phyloP scores from a whole-genome alignment of 148 eudicot species.

The Camellia lanceoleosa region DNA sequence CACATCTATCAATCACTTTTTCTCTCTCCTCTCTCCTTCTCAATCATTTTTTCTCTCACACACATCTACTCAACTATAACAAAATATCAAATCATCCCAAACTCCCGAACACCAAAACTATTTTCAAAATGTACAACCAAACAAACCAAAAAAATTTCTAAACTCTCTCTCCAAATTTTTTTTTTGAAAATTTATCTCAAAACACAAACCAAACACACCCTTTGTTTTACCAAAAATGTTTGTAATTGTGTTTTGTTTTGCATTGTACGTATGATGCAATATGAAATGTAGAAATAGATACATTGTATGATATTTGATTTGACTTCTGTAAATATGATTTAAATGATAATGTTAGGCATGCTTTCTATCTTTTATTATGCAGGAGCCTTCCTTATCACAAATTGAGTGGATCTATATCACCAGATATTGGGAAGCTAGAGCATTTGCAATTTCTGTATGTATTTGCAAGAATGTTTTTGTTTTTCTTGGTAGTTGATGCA shows the following conservation, averaged over 20 bases:
- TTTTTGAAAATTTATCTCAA: too few relatives aligned
- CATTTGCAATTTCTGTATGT: constrained; percentile 80
- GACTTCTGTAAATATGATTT: neutral
- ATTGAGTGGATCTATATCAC: constrained; percentile 81
- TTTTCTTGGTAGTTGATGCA: constrained; percentile 15
- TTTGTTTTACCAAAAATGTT: neutral
- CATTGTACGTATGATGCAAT: neutral
- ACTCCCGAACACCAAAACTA: too few relatives aligned
- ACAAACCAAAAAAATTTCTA: too few relatives aligned
- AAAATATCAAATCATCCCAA: too few relatives aligned
- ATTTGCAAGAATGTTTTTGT: constrained; percentile 18
- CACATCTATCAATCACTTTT: too few relatives aligned
- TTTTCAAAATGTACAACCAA: too few relatives aligned
- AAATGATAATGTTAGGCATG: neutral
- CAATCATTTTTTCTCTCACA: too few relatives aligned
- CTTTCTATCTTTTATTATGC: constrained; percentile 13
- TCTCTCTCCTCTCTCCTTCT: too few relatives aligned
- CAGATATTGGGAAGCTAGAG: constrained; percentile 92
- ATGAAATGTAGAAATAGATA: neutral
- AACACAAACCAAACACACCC: too few relatives aligned
- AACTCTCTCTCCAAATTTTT: too few relatives aligned
- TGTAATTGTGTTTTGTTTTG: neutral
- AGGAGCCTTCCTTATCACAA: constrained; percentile 93
- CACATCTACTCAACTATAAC: too few relatives aligned
- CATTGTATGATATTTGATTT: neutral